Evolutionary conservation across 345 rosid genomes (phyloP).

Genomic region (Chamaenerion angustifolium): DNA sequence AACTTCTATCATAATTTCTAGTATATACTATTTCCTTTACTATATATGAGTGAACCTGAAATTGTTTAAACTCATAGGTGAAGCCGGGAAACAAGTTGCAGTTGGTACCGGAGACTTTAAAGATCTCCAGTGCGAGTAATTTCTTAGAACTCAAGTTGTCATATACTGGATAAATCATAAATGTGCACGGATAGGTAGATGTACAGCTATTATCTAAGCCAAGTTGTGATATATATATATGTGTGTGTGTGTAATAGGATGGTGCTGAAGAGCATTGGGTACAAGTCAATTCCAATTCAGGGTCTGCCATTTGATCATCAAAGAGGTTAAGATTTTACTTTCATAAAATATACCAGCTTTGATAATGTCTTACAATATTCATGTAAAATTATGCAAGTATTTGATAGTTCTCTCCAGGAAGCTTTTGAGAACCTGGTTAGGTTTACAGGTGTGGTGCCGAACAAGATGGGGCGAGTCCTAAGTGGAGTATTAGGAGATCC

Average conservation of each 20-base stretch:
- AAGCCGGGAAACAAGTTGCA: conserved; percentile 62
- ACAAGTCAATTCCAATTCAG: conserved; percentile 59
- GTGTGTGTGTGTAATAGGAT: conserved; percentile 29
- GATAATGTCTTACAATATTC: too few relatives aligned
- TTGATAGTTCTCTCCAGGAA: too few relatives aligned
- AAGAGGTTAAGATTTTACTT: conserved; percentile 34
- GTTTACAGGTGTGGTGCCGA: conserved; percentile 65
- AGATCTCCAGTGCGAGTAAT: conserved; percentile 65
- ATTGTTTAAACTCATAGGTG: conserved; percentile 29
- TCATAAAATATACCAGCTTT: neutral
- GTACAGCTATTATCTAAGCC: too few relatives aligned
- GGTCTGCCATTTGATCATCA: conserved; percentile 71
- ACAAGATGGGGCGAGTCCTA: conserved; percentile 54
- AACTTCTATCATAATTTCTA: too few relatives aligned
- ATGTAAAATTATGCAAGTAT: too few relatives aligned
- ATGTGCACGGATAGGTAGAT: too few relatives aligned
- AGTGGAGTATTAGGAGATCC: conserved; percentile 25
- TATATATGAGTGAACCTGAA: conserved; percentile 1
- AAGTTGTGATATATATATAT: neutral
- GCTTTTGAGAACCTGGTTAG: too few relatives aligned
- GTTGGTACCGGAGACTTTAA: conserved; percentile 69
- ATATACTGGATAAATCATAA: too few relatives aligned
- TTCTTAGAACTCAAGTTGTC: conserved; percentile 4
- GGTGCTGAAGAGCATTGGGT: conserved; percentile 89
- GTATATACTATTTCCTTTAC: too few relatives aligned